Evolutionary conservation across 306 rosid species (phyloP).

Genomic region (Inga laurina): DNA sequence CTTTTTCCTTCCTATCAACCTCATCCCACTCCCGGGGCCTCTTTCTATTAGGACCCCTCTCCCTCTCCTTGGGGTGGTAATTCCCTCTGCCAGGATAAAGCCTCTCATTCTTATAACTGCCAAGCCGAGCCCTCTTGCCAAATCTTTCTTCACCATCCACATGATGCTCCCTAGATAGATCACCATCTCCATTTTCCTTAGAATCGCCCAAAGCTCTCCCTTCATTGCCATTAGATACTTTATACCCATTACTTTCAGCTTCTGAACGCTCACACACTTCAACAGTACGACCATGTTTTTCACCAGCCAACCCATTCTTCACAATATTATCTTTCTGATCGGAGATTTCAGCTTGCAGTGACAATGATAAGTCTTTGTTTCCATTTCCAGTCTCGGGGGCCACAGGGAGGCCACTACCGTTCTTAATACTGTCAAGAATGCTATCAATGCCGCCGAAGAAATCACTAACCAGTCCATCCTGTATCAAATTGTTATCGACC

Average conservation of each 20-base stretch:
- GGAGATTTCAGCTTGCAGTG: slow-evolving; percentile 23
- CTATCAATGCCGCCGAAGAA: slow-evolving; percentile 93
- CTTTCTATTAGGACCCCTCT: slow-evolving; percentile 53
- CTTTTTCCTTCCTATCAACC: slow-evolving; percentile 63
- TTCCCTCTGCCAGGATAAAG: slow-evolving; percentile 47
- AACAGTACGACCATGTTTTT: slow-evolving; percentile 18
- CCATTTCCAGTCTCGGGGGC: slow-evolving; percentile 24
- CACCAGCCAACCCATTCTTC: slow-evolving; percentile 27
- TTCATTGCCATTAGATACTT: slow-evolving; percentile 36
- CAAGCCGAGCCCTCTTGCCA: slow-evolving; percentile 60
- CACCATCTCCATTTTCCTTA: slow-evolving; percentile 43
- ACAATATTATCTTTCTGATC: slow-evolving; percentile 15
- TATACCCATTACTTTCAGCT: slow-evolving; percentile 32
- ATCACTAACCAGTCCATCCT: slow-evolving; percentile 54
- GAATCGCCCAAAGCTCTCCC: slow-evolving; percentile 23
- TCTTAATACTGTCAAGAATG: slow-evolving; percentile 81
- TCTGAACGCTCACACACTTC: slow-evolving; percentile 31
- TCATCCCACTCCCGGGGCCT: slow-evolving; percentile 80
- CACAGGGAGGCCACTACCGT: slow-evolving; percentile 64
- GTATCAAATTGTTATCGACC: slow-evolving; percentile 48
- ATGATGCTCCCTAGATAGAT: slow-evolving; percentile 34
- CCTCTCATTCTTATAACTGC: slow-evolving; percentile 51
- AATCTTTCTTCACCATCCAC: slow-evolving; percentile 55
- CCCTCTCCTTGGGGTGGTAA: slow-evolving; percentile 50
- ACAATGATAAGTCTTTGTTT: slow-evolving; percentile 24